phyloP scores from a whole-genome alignment of 2,329 filamentous ascomycete genomes.

The Septoria linicola region DNA sequence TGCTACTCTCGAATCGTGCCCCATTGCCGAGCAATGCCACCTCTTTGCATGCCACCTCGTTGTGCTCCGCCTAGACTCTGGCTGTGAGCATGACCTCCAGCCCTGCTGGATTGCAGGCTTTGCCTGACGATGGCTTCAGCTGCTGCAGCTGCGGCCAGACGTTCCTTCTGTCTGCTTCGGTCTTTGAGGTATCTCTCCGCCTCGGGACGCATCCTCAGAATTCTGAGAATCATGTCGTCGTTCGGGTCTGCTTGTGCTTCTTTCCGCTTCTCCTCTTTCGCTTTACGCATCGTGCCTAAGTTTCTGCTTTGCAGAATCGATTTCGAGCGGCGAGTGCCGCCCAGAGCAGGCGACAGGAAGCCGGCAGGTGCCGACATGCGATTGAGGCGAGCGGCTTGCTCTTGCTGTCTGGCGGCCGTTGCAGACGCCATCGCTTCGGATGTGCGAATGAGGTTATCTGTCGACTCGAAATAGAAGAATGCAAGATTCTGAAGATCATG shows the following conservation, averaged over 20 bases:
- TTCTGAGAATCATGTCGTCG: slow-evolving; percentile 96
- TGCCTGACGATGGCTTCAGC: slow-evolving; percentile 93
- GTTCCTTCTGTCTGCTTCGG: slow-evolving; percentile 87
- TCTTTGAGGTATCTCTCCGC: slow-evolving; percentile 85
- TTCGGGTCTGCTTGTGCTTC: slow-evolving; percentile 95
- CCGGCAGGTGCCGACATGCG: slow-evolving; percentile 66
- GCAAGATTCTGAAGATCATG: slow-evolving; percentile 94
- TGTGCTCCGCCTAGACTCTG: slow-evolving; percentile 22
- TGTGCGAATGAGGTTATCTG: slow-evolving; percentile 87
- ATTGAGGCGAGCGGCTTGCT: slow-evolving; percentile 51
- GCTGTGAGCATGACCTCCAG: slow-evolving; percentile 16
- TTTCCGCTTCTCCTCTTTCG: slow-evolving; percentile 92
- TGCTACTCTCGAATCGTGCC: slow-evolving; percentile 27
- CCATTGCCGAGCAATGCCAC: slow-evolving; percentile 21
- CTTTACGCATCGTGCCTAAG: slow-evolving; percentile 90
- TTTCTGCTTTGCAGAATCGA: slow-evolving; percentile 90
- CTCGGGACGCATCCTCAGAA: slow-evolving; percentile 91
- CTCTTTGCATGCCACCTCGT: slow-evolving; percentile 14
- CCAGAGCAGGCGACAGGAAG: slow-evolving; percentile 56
- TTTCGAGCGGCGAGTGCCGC: slow-evolving; percentile 46
- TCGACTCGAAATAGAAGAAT: slow-evolving; percentile 97
- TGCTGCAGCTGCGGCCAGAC: slow-evolving; percentile 82
- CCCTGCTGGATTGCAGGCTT: slow-evolving; percentile 64
- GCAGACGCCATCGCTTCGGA: slow-evolving; percentile 93
- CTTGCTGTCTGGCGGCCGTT: slow-evolving; percentile 73